A percentile compares a stretch with the other conserved stretches of the same genome.
Conservation (phyloP, 1,284 basidiomycete species). For the Ustilago esculenta region DNA sequence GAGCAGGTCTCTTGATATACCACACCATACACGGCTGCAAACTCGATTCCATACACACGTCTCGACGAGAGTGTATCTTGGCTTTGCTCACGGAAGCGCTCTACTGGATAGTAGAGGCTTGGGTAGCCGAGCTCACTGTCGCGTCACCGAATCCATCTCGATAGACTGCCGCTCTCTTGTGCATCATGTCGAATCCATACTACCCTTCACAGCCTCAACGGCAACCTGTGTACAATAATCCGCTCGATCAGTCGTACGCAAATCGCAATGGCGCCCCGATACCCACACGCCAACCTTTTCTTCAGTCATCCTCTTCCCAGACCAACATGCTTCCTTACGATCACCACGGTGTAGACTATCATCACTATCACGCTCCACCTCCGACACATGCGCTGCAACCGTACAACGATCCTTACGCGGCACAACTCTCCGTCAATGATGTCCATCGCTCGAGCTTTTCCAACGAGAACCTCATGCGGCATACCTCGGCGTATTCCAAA, state of each 20-base stretch:
- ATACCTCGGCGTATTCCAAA: conserved; percentile 4
- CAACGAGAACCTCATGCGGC: conserved; percentile 13
- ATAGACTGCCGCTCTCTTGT: no score
- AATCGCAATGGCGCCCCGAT: conserved; percentile 1
- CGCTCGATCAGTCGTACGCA: conserved; percentile 9
- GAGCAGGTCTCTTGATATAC: no score
- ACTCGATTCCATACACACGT: no score
- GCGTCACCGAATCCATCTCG: no score
- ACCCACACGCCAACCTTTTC: conserved; percentile 1
- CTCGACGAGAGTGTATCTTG: no score
- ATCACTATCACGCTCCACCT: conserved; percentile 19
- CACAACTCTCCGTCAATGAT: conserved; percentile 8
- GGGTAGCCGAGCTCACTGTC: no score
- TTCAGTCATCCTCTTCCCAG: conserved; percentile 11
- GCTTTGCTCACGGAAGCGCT: no score
- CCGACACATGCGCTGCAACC: conserved; percentile 4
- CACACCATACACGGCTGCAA: no score
- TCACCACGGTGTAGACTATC: conserved; percentile 27
- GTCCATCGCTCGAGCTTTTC: conserved; percentile 3
- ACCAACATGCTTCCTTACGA: conserved; percentile 8
- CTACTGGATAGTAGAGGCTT: no score
- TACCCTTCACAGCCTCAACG: conserved; percentile 23
- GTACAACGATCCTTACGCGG: conserved; percentile 38
- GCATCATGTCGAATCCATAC: conserved; percentile 42
- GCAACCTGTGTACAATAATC: conserved; percentile 23